Evolutionary conservation across 1,284 basidiomycete genomes (phyloP).

Genomic region (Fomitiporia mediterranea): DNA sequence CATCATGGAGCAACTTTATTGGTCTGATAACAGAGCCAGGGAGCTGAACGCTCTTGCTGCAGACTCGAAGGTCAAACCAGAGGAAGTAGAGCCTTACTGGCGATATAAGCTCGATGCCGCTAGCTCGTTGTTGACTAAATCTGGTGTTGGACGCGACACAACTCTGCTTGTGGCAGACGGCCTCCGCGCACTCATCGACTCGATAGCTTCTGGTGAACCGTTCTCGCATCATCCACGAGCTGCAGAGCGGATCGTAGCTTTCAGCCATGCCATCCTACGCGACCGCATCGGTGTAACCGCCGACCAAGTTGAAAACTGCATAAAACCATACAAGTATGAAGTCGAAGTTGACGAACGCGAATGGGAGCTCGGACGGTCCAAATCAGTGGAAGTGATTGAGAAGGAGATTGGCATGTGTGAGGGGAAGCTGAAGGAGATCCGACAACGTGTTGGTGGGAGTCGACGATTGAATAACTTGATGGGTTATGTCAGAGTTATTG

Average conservation of each 20-base stretch:
- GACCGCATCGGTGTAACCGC: slow-evolving; percentile 90
- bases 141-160: slow-evolving; percentile 91
- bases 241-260: slow-evolving; percentile 84
- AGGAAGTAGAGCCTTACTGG: slow-evolving; percentile 91
- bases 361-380: slow-evolving; percentile 83
- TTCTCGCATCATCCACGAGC: slow-evolving; percentile 89
- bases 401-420: slow-evolving; percentile 85
- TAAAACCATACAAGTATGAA: slow-evolving; percentile 99
- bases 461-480: slow-evolving; percentile 77
- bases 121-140: slow-evolving; percentile 89
- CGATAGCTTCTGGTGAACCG: slow-evolving; percentile 83
- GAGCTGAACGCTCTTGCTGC: slow-evolving; percentile 75
- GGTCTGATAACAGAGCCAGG: slow-evolving; percentile 74
- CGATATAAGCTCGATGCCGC: slow-evolving; percentile 93
- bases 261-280: slow-evolving; percentile 88
- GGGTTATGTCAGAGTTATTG: slow-evolving; percentile 77
- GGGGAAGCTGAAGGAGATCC: slow-evolving; percentile 79
- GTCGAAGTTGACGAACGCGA: slow-evolving; percentile 87
- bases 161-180: slow-evolving; percentile 96
- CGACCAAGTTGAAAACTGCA: slow-evolving; percentile 99
- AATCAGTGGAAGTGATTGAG: slow-evolving; percentile 77
- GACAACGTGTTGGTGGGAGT: slow-evolving; percentile 81
- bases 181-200: slow-evolving; percentile 83
- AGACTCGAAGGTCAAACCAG: slow-evolving; percentile 65
- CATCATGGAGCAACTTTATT: slow-evolving; percentile 95